Evolutionary conservation across 305 asterid genomes (phyloP).

Genomic region (Rubia balearica): DNA sequence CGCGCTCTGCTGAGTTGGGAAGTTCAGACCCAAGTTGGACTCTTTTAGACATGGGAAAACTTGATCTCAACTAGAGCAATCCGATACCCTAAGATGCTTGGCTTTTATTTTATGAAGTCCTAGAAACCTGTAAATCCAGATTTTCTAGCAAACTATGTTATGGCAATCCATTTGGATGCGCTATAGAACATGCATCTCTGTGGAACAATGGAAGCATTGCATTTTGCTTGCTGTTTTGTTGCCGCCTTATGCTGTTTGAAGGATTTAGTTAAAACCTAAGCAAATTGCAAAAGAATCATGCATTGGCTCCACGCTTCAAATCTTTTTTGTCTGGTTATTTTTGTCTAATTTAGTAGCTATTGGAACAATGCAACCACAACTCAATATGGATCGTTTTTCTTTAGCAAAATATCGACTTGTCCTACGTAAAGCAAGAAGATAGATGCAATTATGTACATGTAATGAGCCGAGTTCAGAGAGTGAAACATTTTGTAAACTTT

Average conservation of each 20-base stretch:
- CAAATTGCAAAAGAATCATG: background rate
- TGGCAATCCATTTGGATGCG: constrained; percentile 5
- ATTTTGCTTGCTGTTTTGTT: background rate
- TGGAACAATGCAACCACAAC: background rate
- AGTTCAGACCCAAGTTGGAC: constrained; percentile 37
- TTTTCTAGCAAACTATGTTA: constrained; percentile 1
- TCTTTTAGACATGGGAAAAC: constrained; percentile 42
- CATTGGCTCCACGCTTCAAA: background rate
- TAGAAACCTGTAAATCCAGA: constrained; percentile 4
- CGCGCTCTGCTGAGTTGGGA: constrained; percentile 23
- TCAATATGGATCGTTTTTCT: background rate
- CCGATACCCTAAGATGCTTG: background rate
- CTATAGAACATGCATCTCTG: background rate
- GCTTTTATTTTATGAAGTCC: background rate
- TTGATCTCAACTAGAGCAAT: constrained; percentile 34
- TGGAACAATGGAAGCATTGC: background rate
- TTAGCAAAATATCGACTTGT: too few relatives aligned
- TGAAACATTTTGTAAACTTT: background rate
- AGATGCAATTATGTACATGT: background rate
- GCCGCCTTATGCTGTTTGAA: background rate
- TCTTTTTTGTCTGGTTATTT: background rate
- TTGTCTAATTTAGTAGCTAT: background rate
- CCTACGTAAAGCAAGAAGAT: background rate
- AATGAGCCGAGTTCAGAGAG: background rate
- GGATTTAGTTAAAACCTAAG: background rate